A percentile compares a stretch with the other conserved stretches of the same genome.
These are phyloP conservation scores for Nitzschia palea DNA, from an alignment of 108 stramenopile species.

Conservation along the genomic window DNA sequence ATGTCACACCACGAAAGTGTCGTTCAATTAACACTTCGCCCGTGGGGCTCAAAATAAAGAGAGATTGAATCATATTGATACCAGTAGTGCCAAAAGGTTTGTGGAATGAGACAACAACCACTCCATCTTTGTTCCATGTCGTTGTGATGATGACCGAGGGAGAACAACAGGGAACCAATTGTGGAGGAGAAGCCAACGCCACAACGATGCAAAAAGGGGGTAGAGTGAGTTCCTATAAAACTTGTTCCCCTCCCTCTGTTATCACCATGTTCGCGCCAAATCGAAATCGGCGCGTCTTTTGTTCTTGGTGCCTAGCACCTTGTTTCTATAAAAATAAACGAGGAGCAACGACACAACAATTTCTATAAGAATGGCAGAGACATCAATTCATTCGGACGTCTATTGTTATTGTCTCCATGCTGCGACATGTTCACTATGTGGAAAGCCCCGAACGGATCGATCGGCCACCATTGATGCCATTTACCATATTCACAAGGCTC, in stretches of 20 bases:
- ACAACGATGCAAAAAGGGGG: too few relatives aligned
- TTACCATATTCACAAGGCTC: constrained; percentile 12
- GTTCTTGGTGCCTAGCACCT: too few relatives aligned
- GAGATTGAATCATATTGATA: constrained; percentile 77
- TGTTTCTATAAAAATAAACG: not conserved
- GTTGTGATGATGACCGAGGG: too few relatives aligned
- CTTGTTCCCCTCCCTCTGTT: too few relatives aligned
- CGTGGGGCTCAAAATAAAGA: constrained; percentile 83
- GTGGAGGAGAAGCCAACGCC: too few relatives aligned
- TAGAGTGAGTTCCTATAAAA: too few relatives aligned
- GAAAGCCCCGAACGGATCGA: constrained; percentile 19
- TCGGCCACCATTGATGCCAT: constrained; percentile 28
- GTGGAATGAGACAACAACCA: too few relatives aligned
- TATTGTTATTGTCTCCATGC: constrained; percentile 18
- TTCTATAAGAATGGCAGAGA: not conserved
- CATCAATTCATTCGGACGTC: constrained; percentile 5
- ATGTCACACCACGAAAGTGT: constrained; percentile 80
- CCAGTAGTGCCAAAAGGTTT: not conserved
- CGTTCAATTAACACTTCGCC: constrained; percentile 92
- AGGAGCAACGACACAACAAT: not conserved
- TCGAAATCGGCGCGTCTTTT: too few relatives aligned
- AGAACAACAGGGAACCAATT: too few relatives aligned
- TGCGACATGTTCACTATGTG: constrained; percentile 7
- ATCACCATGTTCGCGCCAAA: too few relatives aligned
- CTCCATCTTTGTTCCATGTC: too few relatives aligned